Conservation (phyloP, 352 stramenopile genomes). For the Globisporangium ultimum region DNA sequence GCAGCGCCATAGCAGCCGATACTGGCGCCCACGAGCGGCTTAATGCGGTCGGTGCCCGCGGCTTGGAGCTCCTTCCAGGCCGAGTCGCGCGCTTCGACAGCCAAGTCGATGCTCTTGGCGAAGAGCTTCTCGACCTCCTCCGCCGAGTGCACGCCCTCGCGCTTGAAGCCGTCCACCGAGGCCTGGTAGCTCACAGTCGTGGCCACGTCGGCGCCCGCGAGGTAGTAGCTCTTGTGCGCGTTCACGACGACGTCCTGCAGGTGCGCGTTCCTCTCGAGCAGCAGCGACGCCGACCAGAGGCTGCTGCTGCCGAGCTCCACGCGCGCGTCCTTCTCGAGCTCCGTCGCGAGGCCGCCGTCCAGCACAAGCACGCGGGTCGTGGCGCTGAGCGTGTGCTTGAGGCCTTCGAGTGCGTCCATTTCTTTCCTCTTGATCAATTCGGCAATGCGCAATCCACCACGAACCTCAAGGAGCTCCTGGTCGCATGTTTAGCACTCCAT, state of each 20-base stretch:
- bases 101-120: conserved; percentile 75
- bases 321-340: conserved; percentile 70
- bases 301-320: conserved; percentile 48
- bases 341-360: conserved; percentile 73
- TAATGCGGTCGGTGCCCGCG: conserved; percentile 28
- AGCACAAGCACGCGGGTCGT: conserved; percentile 47
- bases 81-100: conserved; percentile 51
- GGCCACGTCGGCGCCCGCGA: conserved; percentile 71
- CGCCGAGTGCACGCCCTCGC: conserved; percentile 41
- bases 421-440: neutral
- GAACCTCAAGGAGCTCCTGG: neutral
- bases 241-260: conserved; percentile 57
- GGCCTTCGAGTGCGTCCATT: conserved; percentile 21
- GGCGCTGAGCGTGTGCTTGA: conserved; percentile 28
- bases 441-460: neutral
- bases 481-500: neutral
- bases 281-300: conserved; percentile 73
- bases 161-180: conserved; percentile 78
- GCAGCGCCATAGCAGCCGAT: conserved; percentile 84
- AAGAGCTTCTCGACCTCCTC: conserved; percentile 61
- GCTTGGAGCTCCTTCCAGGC: conserved; percentile 44
- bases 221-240: conserved; percentile 74
- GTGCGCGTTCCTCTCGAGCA: conserved; percentile 48
- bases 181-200: conserved; percentile 87
- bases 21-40: conserved; percentile 77